Base-by-base conservation (phyloP, 139 green algal species). In the Coelastrella sp. region DNA sequence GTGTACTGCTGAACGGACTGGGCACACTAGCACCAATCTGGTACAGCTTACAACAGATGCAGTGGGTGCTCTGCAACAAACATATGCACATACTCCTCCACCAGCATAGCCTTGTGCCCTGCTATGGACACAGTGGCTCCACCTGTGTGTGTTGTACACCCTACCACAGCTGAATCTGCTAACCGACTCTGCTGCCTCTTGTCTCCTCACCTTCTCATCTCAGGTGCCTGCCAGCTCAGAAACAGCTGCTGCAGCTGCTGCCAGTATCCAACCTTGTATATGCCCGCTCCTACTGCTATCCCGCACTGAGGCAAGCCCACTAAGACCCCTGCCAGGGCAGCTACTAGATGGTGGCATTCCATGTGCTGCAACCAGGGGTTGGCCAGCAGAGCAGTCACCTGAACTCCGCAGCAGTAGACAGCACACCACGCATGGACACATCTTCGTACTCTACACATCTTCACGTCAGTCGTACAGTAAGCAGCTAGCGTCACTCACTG, bases 351-450 rank as follows among this genome's bases (percentile, higher is more conserved):
- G 79, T 90, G 76, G 15, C 87, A 84, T 75, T 94, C 92, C 11
- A 80, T 66, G 22, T 89, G 65, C 25, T 92, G 76, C 56, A 94
- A 82, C 89, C 92, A 74, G 8, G 92, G 92, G 85, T 89, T 91
- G 20, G 86, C 80, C 72, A 94, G 89, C 60, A 94, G 88, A 35
- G 90, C 80, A n/a, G 25, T 63, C 24, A 89, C 82, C 61, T 84
- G 81, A 20, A 27, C 20, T 10, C 8, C 12, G 14, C 63, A 70
- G 11, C 63, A 5, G 63, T 12, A 70, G 12, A 70, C 63, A 70
- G 11, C 12, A 20, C 12, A 20, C 14, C 14, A 15, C 5, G 12
- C 11, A 15, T 15, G 5, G 14, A 4, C 14, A 70, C 63, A 70
- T 3, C 12, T 70, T 70, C 1, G 63, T 70, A 70, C 1, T 49